Evolutionary conservation across 2,329 filamentous ascomycete genomes (phyloP).

Genomic region (Dryadomyces quercus-mongolicae): DNA sequence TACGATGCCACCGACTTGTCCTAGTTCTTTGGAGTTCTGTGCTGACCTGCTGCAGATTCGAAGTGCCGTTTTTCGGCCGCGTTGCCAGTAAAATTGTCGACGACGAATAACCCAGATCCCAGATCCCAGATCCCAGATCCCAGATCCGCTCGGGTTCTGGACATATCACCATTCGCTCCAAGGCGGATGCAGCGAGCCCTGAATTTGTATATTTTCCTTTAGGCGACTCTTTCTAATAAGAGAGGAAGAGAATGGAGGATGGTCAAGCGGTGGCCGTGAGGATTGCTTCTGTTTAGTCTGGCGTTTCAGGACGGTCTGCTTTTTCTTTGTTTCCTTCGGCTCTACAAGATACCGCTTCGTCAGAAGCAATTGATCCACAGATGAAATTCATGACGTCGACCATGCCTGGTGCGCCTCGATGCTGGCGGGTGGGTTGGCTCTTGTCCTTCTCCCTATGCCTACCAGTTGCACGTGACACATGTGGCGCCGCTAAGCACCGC

Average conservation of each 20-base stretch:
- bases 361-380: background rate
- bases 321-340: background rate
- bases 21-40: background rate
- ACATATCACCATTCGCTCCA: no score
- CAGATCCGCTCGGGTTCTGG: background rate
- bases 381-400: background rate
- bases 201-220: background rate
- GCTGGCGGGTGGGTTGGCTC: background rate
- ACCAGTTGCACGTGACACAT: constrained; percentile 1
- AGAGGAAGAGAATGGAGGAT: background rate
- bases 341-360: background rate
- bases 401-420: background rate
- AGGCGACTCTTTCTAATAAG: background rate
- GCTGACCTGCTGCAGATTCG: constrained; percentile 44
- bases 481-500: background rate
- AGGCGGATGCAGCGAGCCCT: background rate
- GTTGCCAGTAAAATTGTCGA: constrained; percentile 85
- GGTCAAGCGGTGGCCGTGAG: no score
- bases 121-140: no score
- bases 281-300: background rate
- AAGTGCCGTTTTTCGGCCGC: constrained; percentile 76
- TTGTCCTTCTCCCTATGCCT: background rate
- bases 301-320: background rate
- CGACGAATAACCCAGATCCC: constrained; percentile 45
- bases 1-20: constrained; percentile 16